phyloP scores from a whole-genome alignment of 129 eudicot species.

The Chrysanthemum lavandulifolium region DNA sequence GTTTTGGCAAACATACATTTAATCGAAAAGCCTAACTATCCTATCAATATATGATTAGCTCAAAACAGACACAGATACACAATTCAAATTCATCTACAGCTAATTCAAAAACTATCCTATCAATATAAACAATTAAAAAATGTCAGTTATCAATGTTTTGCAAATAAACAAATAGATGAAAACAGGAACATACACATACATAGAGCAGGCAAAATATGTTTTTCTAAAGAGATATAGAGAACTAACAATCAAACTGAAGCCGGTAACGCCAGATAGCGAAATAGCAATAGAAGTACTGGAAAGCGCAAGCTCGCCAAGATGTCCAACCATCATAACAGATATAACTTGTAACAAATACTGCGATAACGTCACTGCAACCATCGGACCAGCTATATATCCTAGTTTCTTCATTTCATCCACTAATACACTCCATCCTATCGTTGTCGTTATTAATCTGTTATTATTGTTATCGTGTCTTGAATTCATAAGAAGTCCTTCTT shows the following conservation, averaged over 20 bases:
- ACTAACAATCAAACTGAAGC: slow-evolving; percentile 59
- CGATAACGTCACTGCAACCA: slow-evolving; percentile 58
- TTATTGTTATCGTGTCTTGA: neutral
- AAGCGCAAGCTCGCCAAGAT: slow-evolving; percentile 61
- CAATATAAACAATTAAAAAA: neutral
- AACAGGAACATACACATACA: neutral
- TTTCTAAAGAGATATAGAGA: neutral
- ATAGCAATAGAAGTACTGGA: slow-evolving; percentile 67
- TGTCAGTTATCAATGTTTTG: no score
- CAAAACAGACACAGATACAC: neutral
- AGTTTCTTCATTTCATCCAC: slow-evolving; percentile 49
- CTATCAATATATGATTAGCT: no score
- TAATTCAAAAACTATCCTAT: neutral
- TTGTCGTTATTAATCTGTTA: slow-evolving; percentile 5
- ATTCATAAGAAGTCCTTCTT: slow-evolving; percentile 8
- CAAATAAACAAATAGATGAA: neutral
- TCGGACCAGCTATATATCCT: slow-evolving; percentile 65
- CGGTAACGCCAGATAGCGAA: slow-evolving; percentile 63
- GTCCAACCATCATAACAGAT: slow-evolving; percentile 66
- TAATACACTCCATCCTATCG: slow-evolving; percentile 27
- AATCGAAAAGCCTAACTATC: no score
- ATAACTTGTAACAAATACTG: slow-evolving; percentile 46
- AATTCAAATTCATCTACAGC: neutral
- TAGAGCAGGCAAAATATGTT: neutral
- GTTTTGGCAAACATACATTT: no score